phyloP scores from a whole-genome alignment of 2,329 filamentous ascomycete genomes.

The Xylaria sp. region DNA sequence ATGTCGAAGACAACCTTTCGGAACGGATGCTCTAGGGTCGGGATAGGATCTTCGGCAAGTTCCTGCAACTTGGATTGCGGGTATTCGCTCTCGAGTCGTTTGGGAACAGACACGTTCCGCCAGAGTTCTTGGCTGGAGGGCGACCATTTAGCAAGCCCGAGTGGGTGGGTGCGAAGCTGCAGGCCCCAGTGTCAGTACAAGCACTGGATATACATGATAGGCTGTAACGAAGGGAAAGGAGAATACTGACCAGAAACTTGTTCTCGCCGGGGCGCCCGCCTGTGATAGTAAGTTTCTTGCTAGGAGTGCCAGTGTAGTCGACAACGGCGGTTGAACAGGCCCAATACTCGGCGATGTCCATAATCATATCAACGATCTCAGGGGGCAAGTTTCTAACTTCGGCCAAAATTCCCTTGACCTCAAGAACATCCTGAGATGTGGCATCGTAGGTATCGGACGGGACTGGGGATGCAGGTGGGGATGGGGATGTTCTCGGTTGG shows the following conservation, averaged over 20 bases:
- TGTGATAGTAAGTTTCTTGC: conserved; percentile 13
- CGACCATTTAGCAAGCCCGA: conserved; percentile 42
- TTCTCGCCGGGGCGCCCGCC: conserved; percentile 37
- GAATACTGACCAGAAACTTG: conserved; percentile 44
- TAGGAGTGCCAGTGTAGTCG: conserved; percentile 28
- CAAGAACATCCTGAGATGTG: conserved; percentile 47
- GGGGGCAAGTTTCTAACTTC: conserved; percentile 50
- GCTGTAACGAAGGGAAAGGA: background rate
- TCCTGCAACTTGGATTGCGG: conserved; percentile 37
- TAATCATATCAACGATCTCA: conserved; percentile 58
- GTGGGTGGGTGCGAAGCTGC: conserved; percentile 45
- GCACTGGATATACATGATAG: background rate
- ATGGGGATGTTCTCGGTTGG: conserved; percentile 2
- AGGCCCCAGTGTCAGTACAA: conserved; percentile 1
- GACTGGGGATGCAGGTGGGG: conserved; percentile 12
- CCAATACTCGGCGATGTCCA: conserved; percentile 68
- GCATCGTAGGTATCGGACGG: conserved; percentile 21
- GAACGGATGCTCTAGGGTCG: conserved; percentile 51
- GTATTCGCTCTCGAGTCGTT: conserved; percentile 36
- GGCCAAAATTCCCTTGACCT: conserved; percentile 52
- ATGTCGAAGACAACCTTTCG: conserved; percentile 65
- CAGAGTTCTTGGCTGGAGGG: conserved; percentile 28
- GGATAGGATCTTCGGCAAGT: conserved; percentile 45
- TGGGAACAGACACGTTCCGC: conserved; percentile 25
- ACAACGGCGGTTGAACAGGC: conserved; percentile 47